A percentile compares a stretch with the other conserved stretches of the same genome.
phyloP scores from a whole-genome alignment of 805 yeast genomes.

The Myxozyma kluyveri region DNA sequence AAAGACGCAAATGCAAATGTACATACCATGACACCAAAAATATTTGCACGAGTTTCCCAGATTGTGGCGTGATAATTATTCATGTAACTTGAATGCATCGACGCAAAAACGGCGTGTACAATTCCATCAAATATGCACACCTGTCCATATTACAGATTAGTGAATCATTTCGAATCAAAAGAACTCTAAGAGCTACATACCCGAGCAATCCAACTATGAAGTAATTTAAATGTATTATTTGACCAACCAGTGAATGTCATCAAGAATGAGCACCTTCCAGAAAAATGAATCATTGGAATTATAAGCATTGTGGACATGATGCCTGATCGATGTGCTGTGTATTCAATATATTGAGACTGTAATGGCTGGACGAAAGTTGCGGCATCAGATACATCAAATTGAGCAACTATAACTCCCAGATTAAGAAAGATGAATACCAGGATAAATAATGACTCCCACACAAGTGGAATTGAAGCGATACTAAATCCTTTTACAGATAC shows the following conservation, averaged over 20 bases:
- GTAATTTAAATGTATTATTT: conserved; percentile 56
- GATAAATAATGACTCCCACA: conserved; percentile 42
- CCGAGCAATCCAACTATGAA: conserved; percentile 66
- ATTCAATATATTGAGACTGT: not conserved
- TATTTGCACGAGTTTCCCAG: not conserved
- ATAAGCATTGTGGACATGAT: conserved; percentile 34
- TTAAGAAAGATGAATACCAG: conserved; percentile 39
- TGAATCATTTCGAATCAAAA: no score
- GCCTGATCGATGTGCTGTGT: conserved; percentile 32
- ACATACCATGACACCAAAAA: conserved; percentile 41
- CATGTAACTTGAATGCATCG: conserved; percentile 30
- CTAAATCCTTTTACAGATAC: conserved; percentile 19
- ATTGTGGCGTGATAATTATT: not conserved
- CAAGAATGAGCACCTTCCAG: conserved; percentile 73
- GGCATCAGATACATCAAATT: conserved; percentile 10
- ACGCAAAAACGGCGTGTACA: conserved; percentile 61
- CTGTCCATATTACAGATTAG: not conserved
- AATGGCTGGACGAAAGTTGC: conserved; percentile 2
- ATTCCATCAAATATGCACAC: conserved; percentile 42
- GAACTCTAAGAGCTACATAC: conserved; percentile 33
- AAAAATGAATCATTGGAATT: conserved; percentile 60
- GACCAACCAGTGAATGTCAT: conserved; percentile 61
- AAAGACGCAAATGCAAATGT: not conserved
- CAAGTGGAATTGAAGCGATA: conserved; percentile 40
- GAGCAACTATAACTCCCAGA: conserved; percentile 34